Evolutionary conservation across 1,284 basidiomycete species (phyloP).

Genomic region (Pyrrhoderma lamaoense): DNA sequence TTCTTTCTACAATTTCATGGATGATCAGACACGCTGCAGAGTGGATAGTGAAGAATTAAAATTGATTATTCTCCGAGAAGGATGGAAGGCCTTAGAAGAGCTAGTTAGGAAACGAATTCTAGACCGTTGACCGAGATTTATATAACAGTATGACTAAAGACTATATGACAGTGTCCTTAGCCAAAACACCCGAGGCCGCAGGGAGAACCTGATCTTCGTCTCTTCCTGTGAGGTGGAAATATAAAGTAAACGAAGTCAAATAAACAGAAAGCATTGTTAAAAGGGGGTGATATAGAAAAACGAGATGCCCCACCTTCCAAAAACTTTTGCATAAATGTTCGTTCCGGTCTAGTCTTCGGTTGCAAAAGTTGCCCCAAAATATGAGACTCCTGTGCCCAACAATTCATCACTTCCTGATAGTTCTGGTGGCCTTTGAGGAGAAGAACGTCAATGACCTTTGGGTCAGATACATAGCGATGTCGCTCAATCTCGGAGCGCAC

Average conservation of each 20-base stretch:
- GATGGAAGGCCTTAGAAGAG: no score
- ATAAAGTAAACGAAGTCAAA: not conserved
- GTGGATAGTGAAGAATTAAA: no score
- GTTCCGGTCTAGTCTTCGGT: conserved; percentile 41
- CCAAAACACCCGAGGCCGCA: conserved; percentile 12
- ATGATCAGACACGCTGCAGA: no score
- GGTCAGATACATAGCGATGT: conserved; percentile 79
- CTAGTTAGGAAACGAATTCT: no score
- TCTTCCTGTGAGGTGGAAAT: conserved; percentile 13
- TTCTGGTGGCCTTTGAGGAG: conserved; percentile 84
- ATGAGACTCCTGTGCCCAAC: conserved; percentile 85
- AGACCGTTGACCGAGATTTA: no score
- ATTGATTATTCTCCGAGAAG: no score
- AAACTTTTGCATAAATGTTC: conserved; percentile 80
- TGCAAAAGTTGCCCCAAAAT: conserved; percentile 59
- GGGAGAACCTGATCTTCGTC: conserved; percentile 20
- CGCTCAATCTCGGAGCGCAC: conserved; percentile 87
- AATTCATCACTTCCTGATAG: conserved; percentile 92
- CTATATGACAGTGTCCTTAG: conserved; percentile 11
- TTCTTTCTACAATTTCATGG: no score
- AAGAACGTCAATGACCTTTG: conserved; percentile 81
- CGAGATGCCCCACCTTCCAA: conserved; percentile 56
- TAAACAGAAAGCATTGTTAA: not conserved
- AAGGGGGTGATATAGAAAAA: not conserved
- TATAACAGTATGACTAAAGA: no score